Percentiles rank a stretch among this genome's conserved stretches.
These are phyloP conservation scores for Curvularia eragrostidis DNA, from an alignment of 2,329 filamentous ascomycete species.

Conservation along the genomic window DNA sequence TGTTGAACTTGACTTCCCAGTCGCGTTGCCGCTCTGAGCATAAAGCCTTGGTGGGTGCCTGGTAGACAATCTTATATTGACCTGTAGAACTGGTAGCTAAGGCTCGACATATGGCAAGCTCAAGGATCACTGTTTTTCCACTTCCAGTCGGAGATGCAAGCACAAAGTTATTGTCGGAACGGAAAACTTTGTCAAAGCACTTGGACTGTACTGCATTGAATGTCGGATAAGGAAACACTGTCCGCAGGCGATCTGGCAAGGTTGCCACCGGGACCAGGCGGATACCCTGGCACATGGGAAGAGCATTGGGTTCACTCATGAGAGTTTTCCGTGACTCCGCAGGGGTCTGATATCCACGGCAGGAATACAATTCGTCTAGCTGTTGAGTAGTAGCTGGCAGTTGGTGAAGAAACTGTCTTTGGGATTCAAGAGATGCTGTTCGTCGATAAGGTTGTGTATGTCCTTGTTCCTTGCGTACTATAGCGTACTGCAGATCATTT, in stretches of 20 bases:
- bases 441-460: constrained; percentile 5
- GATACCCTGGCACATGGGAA: constrained; percentile 64
- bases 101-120: constrained; percentile 80
- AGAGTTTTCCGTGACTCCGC: not conserved
- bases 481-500: not conserved
- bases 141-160: constrained; percentile 83
- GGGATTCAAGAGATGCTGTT: not conserved
- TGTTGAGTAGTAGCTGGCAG: not conserved
- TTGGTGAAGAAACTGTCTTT: not conserved
- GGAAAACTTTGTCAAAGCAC: constrained; percentile 72
- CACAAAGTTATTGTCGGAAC: constrained; percentile 75
- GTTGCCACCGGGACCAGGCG: constrained; percentile 64
- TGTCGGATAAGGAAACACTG: constrained; percentile 73
- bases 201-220: constrained; percentile 88
- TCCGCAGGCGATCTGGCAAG: constrained; percentile 72
- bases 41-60: constrained; percentile 83
- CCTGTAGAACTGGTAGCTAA: constrained; percentile 62
- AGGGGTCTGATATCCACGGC: not conserved
- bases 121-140: constrained; percentile 82
- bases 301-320: constrained; percentile 8
- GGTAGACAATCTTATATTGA: constrained; percentile 82
- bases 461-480: not conserved
- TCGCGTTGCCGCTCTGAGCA: constrained; percentile 79
- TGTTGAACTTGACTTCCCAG: constrained; percentile 76
- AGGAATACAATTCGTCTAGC: not conserved